phyloP scores from a whole-genome alignment of 129 eudicot species.

The Centella asiatica region DNA sequence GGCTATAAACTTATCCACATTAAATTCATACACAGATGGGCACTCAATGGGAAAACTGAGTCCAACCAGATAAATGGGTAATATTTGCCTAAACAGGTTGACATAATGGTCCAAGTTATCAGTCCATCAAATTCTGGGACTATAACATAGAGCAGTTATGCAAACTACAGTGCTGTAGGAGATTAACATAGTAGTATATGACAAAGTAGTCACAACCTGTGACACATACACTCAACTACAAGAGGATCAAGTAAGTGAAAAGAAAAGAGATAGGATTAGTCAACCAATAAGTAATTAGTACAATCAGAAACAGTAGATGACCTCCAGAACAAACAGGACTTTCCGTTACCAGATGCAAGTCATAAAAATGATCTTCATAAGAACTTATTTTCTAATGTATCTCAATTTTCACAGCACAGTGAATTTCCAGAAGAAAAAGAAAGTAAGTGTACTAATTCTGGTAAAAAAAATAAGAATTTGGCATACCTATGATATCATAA shows the following conservation, averaged over 20 bases:
- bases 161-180: neutral
- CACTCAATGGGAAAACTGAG: neutral
- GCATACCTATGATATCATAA: constrained; percentile 53
- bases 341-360: neutral
- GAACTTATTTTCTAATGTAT: neutral
- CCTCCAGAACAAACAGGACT: neutral
- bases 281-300: neutral
- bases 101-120: neutral
- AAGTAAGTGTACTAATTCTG: neutral
- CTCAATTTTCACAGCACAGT: neutral
- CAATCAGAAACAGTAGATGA: neutral
- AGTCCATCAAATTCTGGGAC: neutral
- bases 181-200: neutral
- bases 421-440: neutral
- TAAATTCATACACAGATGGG: neutral
- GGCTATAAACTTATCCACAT: neutral
- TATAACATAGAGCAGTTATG: neutral
- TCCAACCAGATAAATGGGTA: neutral
- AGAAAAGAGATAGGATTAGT: neutral
- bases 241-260: neutral
- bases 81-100: neutral
- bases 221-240: neutral
- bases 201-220: neutral
- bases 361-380: too few relatives aligned
- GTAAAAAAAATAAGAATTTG: neutral